Evolutionary conservation across 2,329 filamentous ascomycete species (phyloP).

Genomic region (Juglanconis oblonga): DNA sequence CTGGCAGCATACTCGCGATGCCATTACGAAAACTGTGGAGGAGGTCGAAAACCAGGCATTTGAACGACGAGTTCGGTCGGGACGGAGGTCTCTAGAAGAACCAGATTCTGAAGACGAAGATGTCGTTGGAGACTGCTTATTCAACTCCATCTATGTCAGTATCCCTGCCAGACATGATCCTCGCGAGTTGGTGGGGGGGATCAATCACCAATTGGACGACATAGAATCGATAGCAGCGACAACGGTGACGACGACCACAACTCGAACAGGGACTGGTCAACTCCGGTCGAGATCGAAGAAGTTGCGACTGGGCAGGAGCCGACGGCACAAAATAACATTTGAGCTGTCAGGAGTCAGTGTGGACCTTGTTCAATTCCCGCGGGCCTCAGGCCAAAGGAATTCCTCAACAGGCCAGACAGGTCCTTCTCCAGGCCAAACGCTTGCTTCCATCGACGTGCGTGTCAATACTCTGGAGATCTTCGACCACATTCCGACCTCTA

Average conservation of each 20-base stretch:
- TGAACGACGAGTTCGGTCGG: conserved; percentile 63
- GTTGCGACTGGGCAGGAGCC: conserved; percentile 78
- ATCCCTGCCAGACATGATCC: conserved; percentile 85
- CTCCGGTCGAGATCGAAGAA: conserved; percentile 46
- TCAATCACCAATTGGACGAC: conserved; percentile 89
- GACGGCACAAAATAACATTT: conserved; percentile 91
- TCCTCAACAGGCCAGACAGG: conserved; percentile 63
- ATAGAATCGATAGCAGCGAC: conserved; percentile 86
- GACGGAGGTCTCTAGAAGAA: conserved; percentile 52
- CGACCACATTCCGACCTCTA: conserved; percentile 90
- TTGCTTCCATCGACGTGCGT: conserved; percentile 82
- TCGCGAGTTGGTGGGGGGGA: conserved; percentile 73
- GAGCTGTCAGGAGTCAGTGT: conserved; percentile 82
- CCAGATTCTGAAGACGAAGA: conserved; percentile 74
- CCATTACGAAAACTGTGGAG: conserved; percentile 83
- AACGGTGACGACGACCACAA: conserved; percentile 59
- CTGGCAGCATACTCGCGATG: conserved; percentile 83
- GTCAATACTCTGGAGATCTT: conserved; percentile 85
- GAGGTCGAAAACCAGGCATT: conserved; percentile 81
- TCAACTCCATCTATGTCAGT: conserved; percentile 98
- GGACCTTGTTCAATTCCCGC: conserved; percentile 78
- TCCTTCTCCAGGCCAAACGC: conserved; percentile 64
- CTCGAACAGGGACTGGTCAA: conserved; percentile 41
- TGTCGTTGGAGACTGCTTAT: conserved; percentile 90
- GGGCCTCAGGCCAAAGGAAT: conserved; percentile 31